phyloP scores from a whole-genome alignment of 352 stramenopile genomes.

The Phytopythium aichiense region DNA sequence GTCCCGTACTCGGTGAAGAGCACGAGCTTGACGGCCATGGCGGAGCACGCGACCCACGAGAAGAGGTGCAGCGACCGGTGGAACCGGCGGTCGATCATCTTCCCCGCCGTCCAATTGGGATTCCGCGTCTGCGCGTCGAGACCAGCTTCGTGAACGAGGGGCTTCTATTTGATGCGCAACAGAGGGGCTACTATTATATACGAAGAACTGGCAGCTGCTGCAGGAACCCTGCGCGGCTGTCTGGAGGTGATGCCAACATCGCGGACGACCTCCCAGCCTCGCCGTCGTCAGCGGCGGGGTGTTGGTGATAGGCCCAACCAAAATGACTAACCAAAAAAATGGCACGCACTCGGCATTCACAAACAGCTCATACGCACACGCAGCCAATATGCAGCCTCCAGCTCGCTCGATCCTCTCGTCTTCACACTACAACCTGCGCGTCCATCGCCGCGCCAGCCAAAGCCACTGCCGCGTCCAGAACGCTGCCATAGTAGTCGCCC shows the following conservation, averaged over 20 bases:
- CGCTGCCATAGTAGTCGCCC: background rate
- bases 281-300: too few species aligned
- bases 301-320: too few species aligned
- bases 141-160: too few species aligned
- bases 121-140: too few species aligned
- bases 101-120: background rate
- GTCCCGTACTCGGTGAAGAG: slow-evolving; percentile 81
- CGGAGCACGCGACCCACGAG: slow-evolving; percentile 68
- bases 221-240: too few species aligned
- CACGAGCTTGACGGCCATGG: slow-evolving; percentile 82
- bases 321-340: too few species aligned
- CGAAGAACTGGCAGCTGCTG: too few species aligned
- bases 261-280: too few species aligned
- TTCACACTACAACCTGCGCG: background rate
- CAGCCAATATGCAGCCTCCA: background rate
- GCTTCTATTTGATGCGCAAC: too few species aligned
- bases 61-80: slow-evolving; percentile 83
- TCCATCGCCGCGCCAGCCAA: background rate
- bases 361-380: background rate
- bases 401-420: background rate
- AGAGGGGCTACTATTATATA: too few species aligned
- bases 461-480: background rate
- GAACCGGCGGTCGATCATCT: slow-evolving; percentile 84
- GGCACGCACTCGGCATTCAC: background rate
- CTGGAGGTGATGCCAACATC: too few species aligned